Evolutionary conservation across 345 rosid genomes (phyloP), one percentile per base, ranked within the genome.

Genomic region (Linum tenue): DNA sequence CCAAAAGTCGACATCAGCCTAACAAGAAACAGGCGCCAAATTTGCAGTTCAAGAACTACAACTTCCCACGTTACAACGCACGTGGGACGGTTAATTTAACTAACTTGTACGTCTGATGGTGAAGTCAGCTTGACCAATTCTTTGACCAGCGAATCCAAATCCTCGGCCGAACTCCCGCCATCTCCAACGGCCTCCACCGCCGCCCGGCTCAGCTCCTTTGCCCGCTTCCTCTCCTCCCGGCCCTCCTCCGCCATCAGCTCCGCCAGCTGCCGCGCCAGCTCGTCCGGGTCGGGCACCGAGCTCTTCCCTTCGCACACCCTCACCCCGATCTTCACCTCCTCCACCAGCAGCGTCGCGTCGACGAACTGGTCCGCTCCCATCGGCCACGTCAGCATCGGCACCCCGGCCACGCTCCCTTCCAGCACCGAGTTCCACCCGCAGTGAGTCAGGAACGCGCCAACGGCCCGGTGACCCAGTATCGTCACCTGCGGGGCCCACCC

Each of bases 351-450:
- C 36, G 53, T 37, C 35, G 87, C 85, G 51, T 82, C 69, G 4
- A 66, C 56, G 55, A 67, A 86, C 61, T 88, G 96, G 69, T 88
- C 91, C 0, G 87, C 86, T 31, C 73, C 66, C 85, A 86, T 82
- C 0, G 91, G 90, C 91, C 91, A 88, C 5, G 87, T 71, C 59
- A 86, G 75, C 86, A 90, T 75, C 9, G 76, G 56, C 41, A 88
- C 85, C 0, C 91, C 88, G 0, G 79, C 82, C 0, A 70, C 76
- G 0, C 84, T 22, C 5, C 77, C 83, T 43, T 88, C 96, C 0
- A 88, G 37, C 11, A 74, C 73, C 3, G 89, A 88, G 72, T 85
- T 85, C 87, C 95, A 88, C 35, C 91, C 87, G 16, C 87, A 88
- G 39, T 85, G 89, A 35, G 87, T 85, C 69, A 85, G 39, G 75